Evolutionary conservation across 352 stramenopile species (phyloP).

Genomic region (Phytophthora ramorum): DNA sequence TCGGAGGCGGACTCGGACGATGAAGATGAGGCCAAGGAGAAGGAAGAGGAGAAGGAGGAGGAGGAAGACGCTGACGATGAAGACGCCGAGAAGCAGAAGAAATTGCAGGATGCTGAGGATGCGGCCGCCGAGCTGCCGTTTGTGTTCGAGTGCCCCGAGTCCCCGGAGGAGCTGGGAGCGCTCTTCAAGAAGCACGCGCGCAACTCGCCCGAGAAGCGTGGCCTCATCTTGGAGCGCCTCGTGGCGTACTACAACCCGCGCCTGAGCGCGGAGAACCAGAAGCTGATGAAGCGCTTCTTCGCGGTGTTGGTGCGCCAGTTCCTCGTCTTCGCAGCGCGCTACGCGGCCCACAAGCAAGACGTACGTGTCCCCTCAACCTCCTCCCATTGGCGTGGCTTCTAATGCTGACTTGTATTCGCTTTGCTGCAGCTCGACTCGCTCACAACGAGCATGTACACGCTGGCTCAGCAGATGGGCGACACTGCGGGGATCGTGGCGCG

Average conservation of each 20-base stretch:
- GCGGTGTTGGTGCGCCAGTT: constrained; percentile 95
- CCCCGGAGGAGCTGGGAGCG: constrained; percentile 88
- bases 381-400: not conserved
- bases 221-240: constrained; percentile 93
- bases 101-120: constrained; percentile 54
- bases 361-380: constrained; percentile 33
- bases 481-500: constrained; percentile 88
- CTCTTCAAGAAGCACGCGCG: constrained; percentile 92
- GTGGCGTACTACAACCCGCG: constrained; percentile 94
- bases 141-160: constrained; percentile 94
- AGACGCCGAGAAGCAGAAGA: constrained; percentile 85
- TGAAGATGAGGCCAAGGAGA: constrained; percentile 40
- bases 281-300: constrained; percentile 97
- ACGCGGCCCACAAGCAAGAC: constrained; percentile 71
- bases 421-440: constrained; percentile 81
- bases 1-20: constrained; percentile 58
- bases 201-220: constrained; percentile 71
- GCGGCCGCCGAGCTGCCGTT: constrained; percentile 92
- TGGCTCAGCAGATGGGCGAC: constrained; percentile 93
- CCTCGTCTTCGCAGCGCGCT: constrained; percentile 88
- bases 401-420: constrained; percentile 36
- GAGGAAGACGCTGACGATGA: constrained; percentile 59
- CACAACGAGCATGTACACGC: constrained; percentile 84
- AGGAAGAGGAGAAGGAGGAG: constrained; percentile 46
- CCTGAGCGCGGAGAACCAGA: constrained; percentile 94